phyloP scores from a whole-genome alignment of 805 yeast species.

The Kregervanrija delftensis region DNA sequence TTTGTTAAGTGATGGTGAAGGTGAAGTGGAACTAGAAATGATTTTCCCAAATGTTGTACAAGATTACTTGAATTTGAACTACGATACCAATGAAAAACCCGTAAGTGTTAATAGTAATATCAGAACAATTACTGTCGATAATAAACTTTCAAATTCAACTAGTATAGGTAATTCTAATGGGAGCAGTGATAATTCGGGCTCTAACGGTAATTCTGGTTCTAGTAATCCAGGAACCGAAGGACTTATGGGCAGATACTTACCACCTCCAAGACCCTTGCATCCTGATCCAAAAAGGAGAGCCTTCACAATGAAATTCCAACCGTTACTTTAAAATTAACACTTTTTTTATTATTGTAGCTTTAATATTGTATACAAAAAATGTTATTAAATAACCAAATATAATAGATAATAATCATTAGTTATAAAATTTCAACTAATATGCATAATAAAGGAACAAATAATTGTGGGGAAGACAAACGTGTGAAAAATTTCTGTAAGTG shows the following conservation, averaged over 20 bases:
- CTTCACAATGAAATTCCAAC: conserved; percentile 23
- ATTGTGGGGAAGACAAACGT: no score
- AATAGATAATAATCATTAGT: no score
- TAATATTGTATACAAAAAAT: no score
- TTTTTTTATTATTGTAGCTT: background rate
- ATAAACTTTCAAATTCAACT: background rate
- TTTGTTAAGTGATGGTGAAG: conserved; percentile 15
- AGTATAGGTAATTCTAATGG: conserved; percentile 1
- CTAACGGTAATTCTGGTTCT: background rate
- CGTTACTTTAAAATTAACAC: conserved; percentile 14
- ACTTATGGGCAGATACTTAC: conserved; percentile 10
- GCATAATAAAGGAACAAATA: no score
- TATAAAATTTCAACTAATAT: no score
- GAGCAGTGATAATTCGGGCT: background rate
- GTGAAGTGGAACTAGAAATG: conserved; percentile 35
- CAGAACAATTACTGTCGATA: background rate
- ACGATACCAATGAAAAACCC: conserved; percentile 13
- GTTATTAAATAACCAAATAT: no score
- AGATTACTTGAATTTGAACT: conserved; percentile 23
- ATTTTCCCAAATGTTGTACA: conserved; percentile 22
- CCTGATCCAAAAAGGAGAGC: conserved; percentile 8
- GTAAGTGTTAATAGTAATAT: background rate
- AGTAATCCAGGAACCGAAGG: background rate
- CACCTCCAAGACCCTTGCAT: conserved; percentile 11
- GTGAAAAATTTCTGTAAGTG: no score